phyloP scores from a whole-genome alignment of 345 rosid species.

The Cardiospermum halicacabum region DNA sequence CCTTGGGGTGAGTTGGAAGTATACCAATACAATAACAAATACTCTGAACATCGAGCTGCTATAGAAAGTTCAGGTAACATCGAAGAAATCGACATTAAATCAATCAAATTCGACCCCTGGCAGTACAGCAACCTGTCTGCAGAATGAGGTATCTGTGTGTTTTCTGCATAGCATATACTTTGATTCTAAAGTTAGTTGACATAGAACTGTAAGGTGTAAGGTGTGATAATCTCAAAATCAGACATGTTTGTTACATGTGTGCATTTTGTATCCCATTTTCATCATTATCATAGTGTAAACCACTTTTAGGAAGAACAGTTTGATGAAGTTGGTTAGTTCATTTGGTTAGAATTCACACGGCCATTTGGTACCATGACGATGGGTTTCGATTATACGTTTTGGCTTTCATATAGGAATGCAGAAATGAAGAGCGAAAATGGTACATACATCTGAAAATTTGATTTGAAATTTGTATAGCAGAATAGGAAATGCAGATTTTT shows the following conservation, averaged over 20 bases:
- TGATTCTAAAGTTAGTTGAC: slow-evolving; percentile 15
- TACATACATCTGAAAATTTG: background rate
- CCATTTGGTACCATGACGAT: no score
- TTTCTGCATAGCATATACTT: background rate
- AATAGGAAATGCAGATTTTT: background rate
- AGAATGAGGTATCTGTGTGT: slow-evolving; percentile 38
- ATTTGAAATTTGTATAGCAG: background rate
- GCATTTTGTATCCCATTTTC: slow-evolving; percentile 6
- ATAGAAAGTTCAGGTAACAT: slow-evolving; percentile 35
- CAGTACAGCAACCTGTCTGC: slow-evolving; percentile 53
- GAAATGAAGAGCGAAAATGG: no score
- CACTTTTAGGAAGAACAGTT: slow-evolving; percentile 13
- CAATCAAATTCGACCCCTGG: slow-evolving; percentile 70
- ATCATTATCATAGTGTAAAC: slow-evolving; percentile 1
- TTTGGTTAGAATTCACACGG: no score
- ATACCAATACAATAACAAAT: slow-evolving; percentile 63
- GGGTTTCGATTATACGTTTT: no score
- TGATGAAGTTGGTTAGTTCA: no score
- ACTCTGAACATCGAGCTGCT: slow-evolving; percentile 43
- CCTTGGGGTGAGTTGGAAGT: slow-evolving; percentile 76
- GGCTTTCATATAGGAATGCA: no score
- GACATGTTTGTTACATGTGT: slow-evolving; percentile 11
- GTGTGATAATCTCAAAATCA: slow-evolving; percentile 12
- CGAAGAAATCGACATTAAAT: slow-evolving; percentile 27
- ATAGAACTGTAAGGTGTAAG: slow-evolving; percentile 1